A percentile compares a stretch with the other conserved stretches of the same genome.
These are phyloP conservation scores for Lophium mytilinum DNA, from an alignment of 495 filamentous ascomycete species.

Conservation along the genomic window DNA sequence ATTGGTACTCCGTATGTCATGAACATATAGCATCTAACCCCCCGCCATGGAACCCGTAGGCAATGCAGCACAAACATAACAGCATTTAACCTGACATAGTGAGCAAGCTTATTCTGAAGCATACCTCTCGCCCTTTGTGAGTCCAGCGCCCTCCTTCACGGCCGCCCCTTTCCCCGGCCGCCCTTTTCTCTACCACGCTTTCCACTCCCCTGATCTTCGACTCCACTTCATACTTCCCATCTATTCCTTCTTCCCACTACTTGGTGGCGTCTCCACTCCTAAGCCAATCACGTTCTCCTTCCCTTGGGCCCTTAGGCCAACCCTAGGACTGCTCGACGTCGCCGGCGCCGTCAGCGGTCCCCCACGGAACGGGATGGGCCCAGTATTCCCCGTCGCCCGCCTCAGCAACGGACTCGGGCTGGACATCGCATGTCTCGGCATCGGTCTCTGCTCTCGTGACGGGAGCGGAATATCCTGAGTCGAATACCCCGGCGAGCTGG, in stretches of 20 bases:
- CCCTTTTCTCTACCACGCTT: neutral
- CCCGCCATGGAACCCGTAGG: too few relatives aligned
- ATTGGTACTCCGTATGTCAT: too few relatives aligned
- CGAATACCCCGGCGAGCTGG: neutral
- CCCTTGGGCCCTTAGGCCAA: conserved; percentile 2
- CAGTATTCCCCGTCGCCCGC: conserved; percentile 14
- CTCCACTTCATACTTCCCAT: neutral
- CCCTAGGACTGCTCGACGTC: conserved; percentile 17
- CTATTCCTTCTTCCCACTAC: conserved; percentile 22
- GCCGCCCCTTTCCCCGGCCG: too few relatives aligned
- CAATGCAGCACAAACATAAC: too few relatives aligned
- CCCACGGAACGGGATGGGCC: conserved; percentile 2
- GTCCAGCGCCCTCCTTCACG: too few relatives aligned
- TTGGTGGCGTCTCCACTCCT: conserved; percentile 15
- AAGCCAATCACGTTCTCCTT: neutral
- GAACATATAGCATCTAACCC: too few relatives aligned
- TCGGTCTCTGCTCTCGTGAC: conserved; percentile 2
- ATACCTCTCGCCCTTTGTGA: too few relatives aligned
- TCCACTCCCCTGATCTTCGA: neutral
- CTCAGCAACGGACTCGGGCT: conserved; percentile 20
- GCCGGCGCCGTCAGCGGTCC: conserved; percentile 19
- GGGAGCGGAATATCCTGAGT: conserved; percentile 14
- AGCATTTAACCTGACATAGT: too few relatives aligned
- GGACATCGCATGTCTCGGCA: neutral
- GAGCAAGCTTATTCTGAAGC: too few relatives aligned